Conservation (phyloP, 2,329 filamentous ascomycete genomes). For the Magnaporthiopsis rhizophila region DNA sequence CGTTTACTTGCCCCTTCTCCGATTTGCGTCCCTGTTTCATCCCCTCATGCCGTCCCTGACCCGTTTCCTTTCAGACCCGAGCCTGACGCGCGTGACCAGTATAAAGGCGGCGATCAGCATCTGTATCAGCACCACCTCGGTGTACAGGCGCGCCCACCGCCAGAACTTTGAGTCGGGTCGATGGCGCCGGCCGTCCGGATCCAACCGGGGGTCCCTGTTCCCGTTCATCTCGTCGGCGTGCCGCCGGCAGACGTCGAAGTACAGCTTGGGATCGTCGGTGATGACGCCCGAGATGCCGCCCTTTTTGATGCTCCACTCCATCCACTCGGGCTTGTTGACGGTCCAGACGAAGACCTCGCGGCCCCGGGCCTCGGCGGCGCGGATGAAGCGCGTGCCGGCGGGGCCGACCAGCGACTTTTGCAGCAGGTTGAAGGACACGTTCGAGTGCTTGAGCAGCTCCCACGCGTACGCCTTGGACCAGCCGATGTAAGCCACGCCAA, state of each 20-base stretch:
- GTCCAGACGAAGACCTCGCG: slow-evolving; percentile 75
- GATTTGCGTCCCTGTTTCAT: background rate
- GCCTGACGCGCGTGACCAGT: slow-evolving; percentile 6
- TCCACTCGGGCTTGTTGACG: slow-evolving; percentile 68
- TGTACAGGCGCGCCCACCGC: slow-evolving; percentile 10
- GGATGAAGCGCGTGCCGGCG: slow-evolving; percentile 58
- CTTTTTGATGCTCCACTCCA: slow-evolving; percentile 69
- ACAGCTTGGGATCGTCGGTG: slow-evolving; percentile 71
- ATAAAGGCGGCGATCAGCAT: slow-evolving; percentile 8
- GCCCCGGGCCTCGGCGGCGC: slow-evolving; percentile 44
- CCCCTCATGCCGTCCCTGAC: slow-evolving; percentile 10
- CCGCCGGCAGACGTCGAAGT: slow-evolving; percentile 49
- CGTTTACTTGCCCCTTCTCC: background rate
- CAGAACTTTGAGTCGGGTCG: slow-evolving; percentile 4
- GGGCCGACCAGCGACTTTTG: slow-evolving; percentile 61
- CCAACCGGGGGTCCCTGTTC: slow-evolving; percentile 3
- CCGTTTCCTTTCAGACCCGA: slow-evolving; percentile 10
- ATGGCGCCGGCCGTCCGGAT: slow-evolving; percentile 5
- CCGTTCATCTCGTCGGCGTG: slow-evolving; percentile 1
- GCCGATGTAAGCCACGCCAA: slow-evolving; percentile 60
- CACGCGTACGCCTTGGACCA: slow-evolving; percentile 60
- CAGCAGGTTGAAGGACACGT: slow-evolving; percentile 72
- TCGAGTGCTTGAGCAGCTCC: slow-evolving; percentile 57
- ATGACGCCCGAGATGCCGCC: slow-evolving; percentile 66
- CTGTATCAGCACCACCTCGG: slow-evolving; percentile 9